Evolutionary conservation across 352 stramenopile species (phyloP).

Genomic region (Thalassiosira sp.): DNA sequence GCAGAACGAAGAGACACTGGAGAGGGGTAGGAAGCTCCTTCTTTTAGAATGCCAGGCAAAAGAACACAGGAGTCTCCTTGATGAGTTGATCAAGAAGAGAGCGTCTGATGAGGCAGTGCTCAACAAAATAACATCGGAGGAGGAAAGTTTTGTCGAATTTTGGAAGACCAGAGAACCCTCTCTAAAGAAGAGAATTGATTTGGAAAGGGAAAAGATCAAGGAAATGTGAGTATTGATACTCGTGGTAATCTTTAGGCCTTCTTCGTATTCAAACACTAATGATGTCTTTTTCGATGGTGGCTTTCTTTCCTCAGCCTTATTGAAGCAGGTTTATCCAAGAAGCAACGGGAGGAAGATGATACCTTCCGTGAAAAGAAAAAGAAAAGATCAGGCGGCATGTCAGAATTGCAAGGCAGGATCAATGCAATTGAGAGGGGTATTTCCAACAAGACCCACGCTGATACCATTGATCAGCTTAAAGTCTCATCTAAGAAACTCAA

Average conservation of each 20-base stretch:
- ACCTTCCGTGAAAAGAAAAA: neutral
- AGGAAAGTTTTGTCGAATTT: neutral
- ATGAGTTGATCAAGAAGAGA: neutral
- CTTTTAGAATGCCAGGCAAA: slow-evolving; percentile 6
- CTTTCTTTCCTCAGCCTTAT: too few relatives aligned
- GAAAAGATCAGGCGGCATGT: neutral
- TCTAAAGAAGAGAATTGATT: neutral
- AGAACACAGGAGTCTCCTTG: neutral
- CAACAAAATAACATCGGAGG: neutral
- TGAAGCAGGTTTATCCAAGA: too few relatives aligned
- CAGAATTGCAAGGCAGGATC: neutral
- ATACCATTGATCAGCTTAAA: neutral
- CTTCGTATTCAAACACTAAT: too few relatives aligned
- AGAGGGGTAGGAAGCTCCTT: slow-evolving; percentile 2
- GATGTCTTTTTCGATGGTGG: too few relatives aligned
- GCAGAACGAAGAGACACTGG: slow-evolving; percentile 17
- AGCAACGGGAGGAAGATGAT: neutral
- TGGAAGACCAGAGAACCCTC: neutral
- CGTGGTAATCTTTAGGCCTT: neutral
- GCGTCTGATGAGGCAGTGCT: neutral
- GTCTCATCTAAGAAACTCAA: neutral
- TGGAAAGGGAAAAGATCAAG: neutral
- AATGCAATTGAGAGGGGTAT: neutral
- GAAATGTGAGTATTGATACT: neutral
- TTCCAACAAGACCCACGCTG: neutral